A percentile compares a stretch with the other conserved stretches of the same genome.
Evolutionary conservation across 257 asterid species (phyloP).

Genomic region (Misopates orontium): DNA sequence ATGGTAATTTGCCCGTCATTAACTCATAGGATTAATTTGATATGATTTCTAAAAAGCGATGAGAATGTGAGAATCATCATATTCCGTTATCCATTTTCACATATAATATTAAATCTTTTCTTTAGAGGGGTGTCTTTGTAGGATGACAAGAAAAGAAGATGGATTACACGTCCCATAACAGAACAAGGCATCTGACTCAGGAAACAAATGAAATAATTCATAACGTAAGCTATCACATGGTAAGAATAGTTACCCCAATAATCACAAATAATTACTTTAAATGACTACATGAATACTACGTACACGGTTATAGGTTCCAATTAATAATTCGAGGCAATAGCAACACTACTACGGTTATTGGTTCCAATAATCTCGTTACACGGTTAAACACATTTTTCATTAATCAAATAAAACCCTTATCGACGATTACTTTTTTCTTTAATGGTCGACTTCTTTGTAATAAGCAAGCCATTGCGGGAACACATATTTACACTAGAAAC

Average conservation of each 20-base stretch:
- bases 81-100: constrained; percentile 35
- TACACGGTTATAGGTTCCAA: too few relatives aligned
- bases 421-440: not conserved
- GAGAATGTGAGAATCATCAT: not conserved
- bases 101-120: not conserved
- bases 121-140: constrained; percentile 28
- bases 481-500: too few relatives aligned
- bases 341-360: too few relatives aligned
- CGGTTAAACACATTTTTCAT: not conserved
- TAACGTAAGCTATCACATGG: constrained; percentile 38
- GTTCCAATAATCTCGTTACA: too few relatives aligned
- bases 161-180: constrained; percentile 45
- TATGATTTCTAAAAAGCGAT: too few relatives aligned
- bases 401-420: too few relatives aligned
- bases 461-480: too few relatives aligned
- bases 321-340: too few relatives aligned
- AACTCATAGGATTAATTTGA: too few relatives aligned
- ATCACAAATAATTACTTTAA: not conserved
- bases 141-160: constrained; percentile 42
- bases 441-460: not conserved
- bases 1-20: too few relatives aligned
- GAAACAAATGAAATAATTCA: constrained; percentile 35
- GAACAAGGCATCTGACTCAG: constrained; percentile 52
- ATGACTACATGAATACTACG: not conserved
- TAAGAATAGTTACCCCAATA: not conserved